phyloP scores from a whole-genome alignment of 2,329 filamentous ascomycete species.

The Cladosporium sp. region DNA sequence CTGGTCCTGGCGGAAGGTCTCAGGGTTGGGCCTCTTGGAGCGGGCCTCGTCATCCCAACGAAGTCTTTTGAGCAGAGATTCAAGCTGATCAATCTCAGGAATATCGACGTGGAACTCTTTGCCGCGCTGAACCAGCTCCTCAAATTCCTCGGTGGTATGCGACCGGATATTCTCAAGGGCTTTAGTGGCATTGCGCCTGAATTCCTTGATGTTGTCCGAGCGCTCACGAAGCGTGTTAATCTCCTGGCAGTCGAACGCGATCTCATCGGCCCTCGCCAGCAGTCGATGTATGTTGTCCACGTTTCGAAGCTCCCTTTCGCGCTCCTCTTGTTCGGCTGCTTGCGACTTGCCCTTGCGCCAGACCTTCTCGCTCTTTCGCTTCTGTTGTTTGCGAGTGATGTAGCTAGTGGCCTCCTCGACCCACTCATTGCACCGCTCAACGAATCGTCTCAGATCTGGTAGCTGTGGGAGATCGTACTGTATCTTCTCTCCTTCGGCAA shows the following conservation, averaged over 20 bases:
- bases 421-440: conserved; percentile 96
- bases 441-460: conserved; percentile 79
- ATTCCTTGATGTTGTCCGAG: conserved; percentile 78
- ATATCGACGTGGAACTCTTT: conserved; percentile 89
- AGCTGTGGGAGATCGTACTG: conserved; percentile 85
- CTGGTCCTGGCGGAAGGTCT: conserved; percentile 55
- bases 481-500: conserved; percentile 95
- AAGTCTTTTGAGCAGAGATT: conserved; percentile 78
- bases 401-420: conserved; percentile 96
- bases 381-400: conserved; percentile 96
- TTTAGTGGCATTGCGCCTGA: conserved; percentile 73
- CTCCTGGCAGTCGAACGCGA: conserved; percentile 92
- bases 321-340: conserved; percentile 76
- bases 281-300: conserved; percentile 86
- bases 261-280: conserved; percentile 77
- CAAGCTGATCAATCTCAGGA: conserved; percentile 80
- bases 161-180: conserved; percentile 68
- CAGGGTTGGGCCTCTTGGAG: conserved; percentile 45
- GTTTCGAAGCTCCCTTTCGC: conserved; percentile 80
- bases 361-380: conserved; percentile 88
- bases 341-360: conserved; percentile 76
- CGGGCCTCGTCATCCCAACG: conserved; percentile 84
- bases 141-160: conserved; percentile 72
- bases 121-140: conserved; percentile 87
- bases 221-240: conserved; percentile 84